Evolutionary conservation across 306 rosid genomes (phyloP).

Genomic region (Vicia faba): DNA sequence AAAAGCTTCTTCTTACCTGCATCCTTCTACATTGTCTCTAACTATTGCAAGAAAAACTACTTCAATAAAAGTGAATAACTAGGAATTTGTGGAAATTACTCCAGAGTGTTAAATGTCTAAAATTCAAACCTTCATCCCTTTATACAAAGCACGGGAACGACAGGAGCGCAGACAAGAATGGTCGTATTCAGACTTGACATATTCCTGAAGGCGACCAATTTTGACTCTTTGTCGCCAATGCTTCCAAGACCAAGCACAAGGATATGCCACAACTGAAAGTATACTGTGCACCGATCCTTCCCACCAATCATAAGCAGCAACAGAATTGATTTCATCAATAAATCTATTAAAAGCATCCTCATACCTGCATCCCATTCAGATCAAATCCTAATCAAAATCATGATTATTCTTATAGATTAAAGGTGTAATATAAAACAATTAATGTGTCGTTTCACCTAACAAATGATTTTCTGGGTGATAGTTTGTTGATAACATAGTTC

Average conservation of each 20-base stretch:
- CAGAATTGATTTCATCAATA: conserved; percentile 91
- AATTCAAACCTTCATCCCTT: conserved; percentile 95
- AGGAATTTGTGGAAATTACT: conserved; percentile 36
- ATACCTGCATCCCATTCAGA: conserved; percentile 60
- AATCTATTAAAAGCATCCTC: conserved; percentile 98
- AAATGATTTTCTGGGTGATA: not conserved
- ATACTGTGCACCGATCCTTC: conserved; percentile 97
- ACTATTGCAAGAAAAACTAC: conserved; percentile 21
- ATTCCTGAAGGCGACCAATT: conserved; percentile 91
- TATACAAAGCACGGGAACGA: conserved; percentile 95
- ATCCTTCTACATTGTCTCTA: conserved; percentile 33
- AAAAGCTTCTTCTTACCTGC: conserved; percentile 26
- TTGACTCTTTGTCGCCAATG: conserved; percentile 90
- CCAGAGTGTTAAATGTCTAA: conserved; percentile 34
- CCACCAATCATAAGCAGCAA: conserved; percentile 99
- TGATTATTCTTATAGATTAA: not conserved
- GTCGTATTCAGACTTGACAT: conserved; percentile 91
- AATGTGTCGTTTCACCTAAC: not conserved
- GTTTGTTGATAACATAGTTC: conserved; percentile 18
- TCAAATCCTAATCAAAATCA: conserved; percentile 35
- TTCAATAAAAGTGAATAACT: conserved; percentile 4
- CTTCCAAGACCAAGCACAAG: conserved; percentile 99
- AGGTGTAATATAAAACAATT: conserved; percentile 15
- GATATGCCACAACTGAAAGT: conserved; percentile 91
- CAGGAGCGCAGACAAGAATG: conserved; percentile 97